Evolutionary conservation across 257 asterid genomes (phyloP).

Genomic region (Gardenia jasminoides): DNA sequence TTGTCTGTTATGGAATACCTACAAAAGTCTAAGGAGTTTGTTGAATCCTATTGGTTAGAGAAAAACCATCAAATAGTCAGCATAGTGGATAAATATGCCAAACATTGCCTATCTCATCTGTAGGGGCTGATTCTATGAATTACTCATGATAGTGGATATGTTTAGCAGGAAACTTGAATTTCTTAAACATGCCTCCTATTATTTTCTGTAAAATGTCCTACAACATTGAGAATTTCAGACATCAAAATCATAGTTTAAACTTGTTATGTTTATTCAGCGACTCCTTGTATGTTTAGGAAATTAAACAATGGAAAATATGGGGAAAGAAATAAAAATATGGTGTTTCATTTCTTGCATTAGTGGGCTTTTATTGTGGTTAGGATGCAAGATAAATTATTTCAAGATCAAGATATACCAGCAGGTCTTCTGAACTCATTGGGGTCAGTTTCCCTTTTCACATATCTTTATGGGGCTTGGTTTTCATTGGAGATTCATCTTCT

Average conservation of each 20-base stretch:
- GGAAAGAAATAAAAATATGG: background rate
- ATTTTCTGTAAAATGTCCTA: background rate
- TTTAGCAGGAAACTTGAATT: background rate
- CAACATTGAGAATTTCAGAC: background rate
- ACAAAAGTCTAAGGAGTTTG: background rate
- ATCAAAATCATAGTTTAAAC: background rate
- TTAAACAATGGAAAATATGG: background rate
- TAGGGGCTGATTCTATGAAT: background rate
- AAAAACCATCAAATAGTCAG: background rate
- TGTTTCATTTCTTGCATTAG: background rate
- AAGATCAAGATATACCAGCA: background rate
- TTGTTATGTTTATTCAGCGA: background rate
- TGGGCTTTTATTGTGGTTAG: background rate
- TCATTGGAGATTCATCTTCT: background rate
- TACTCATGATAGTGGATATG: background rate
- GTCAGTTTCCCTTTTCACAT: background rate
- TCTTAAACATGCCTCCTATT: background rate
- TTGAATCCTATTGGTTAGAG: background rate
- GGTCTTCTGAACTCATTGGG: background rate
- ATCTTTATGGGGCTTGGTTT: background rate
- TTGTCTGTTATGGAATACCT: background rate
- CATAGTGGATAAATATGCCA: background rate
- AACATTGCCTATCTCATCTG: background rate
- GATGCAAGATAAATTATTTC: background rate
- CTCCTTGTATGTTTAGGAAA: background rate